Conservation (phyloP, 2,329 filamentous ascomycete genomes). For the Colletotrichum horii region DNA sequence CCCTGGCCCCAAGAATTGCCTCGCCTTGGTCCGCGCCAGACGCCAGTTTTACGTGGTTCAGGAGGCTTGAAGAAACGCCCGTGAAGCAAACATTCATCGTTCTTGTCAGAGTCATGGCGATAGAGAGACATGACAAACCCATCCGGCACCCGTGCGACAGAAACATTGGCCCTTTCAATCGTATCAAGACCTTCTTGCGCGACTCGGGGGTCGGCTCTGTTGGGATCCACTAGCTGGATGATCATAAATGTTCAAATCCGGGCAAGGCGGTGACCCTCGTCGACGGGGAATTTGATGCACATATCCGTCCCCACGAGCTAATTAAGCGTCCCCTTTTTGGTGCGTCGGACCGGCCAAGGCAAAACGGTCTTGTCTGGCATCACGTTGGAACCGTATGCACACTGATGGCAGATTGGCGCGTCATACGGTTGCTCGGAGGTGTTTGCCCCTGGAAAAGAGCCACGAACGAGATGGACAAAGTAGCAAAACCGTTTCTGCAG, state of each 20-base stretch:
- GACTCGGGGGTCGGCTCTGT: neutral
- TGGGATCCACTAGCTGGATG: neutral
- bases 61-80: neutral
- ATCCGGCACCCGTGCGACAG: neutral
- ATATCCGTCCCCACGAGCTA: conserved; percentile 21
- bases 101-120: neutral
- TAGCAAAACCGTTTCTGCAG: neutral
- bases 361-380: conserved; percentile 2
- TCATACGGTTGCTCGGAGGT: neutral
- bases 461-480: neutral
- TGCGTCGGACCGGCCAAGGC: conserved; percentile 5
- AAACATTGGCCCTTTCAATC: neutral
- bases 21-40: neutral
- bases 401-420: neutral
- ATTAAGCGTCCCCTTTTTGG: conserved; percentile 19
- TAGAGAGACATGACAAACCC: neutral
- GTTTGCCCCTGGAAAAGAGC: neutral
- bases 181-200: neutral
- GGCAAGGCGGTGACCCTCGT: conserved; percentile 9
- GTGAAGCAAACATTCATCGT: neutral
- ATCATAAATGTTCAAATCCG: neutral
- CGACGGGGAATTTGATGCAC: conserved; percentile 18
- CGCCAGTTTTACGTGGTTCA: neutral
- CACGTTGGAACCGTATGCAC: neutral
- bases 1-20: neutral